Conservation (phyloP, 176 grass and related monocot genomes). For the maize (Zea mays) region Zm-B73-REFERENCE-NAM-5.0 NC_050096.1:37074501-37075000, state of each 20-base stretch:
- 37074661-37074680: background rate
- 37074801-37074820: constrained; percentile 34
- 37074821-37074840: constrained; percentile 28
- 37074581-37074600: constrained; percentile 40
- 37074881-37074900: constrained; percentile 49
- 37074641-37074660: constrained; percentile 14
- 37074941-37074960: constrained; percentile 23
- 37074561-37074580: constrained; percentile 12
- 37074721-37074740: constrained; percentile 5
- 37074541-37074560: constrained; percentile 39
- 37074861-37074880: constrained; percentile 39
- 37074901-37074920: constrained; percentile 43
- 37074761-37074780: constrained; percentile 43
- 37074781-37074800: background rate
- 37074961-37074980: constrained; percentile 41
- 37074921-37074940: background rate
- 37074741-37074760: constrained; percentile 29
- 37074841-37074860: constrained; percentile 35
- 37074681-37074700: too few species aligned
- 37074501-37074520: constrained; percentile 48
- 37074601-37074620: constrained; percentile 52
- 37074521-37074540: constrained; percentile 41
- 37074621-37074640: constrained; percentile 46
- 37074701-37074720: constrained; percentile 13
- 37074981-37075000: constrained; percentile 25